Evolutionary conservation across 768 basidiomycete genomes (phyloP), one percentile per base, ranked within the genome.

Genomic region (Nidularia pulvinata): DNA sequence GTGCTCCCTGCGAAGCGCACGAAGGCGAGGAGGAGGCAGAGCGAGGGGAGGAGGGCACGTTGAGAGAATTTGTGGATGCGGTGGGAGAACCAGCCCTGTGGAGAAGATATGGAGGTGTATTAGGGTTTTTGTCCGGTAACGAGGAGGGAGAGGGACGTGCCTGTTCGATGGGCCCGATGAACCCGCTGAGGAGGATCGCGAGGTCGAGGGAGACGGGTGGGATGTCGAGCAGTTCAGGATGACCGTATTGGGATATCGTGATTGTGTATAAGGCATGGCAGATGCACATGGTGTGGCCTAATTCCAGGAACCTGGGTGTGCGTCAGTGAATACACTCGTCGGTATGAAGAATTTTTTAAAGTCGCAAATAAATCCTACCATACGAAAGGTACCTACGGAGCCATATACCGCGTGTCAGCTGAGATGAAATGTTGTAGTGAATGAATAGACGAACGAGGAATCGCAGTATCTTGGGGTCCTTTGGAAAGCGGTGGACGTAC

Each of bases 141-240:
- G 13, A 33, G 16, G 9, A 16, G n/a, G 13, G 4, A 25, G 35
- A 25, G 30, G 5, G 6, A 50, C 36, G 14, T 47, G 57, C 60
- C 52, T 58, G 57, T 42, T 57, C 61, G 32, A 61, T 58, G 2
- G 60, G 64, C 2, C 60, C 63, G 14, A 66, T 57, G 46, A 66
- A 55, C 3, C 63, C 65, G n/a, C 61, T 63, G 49, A 68, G 53
- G 7, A 65, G 5, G 5, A 68, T 57, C 10, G 64, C 56, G 2
- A 61, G 34, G 34, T 57, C 48, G 35, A 68, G 56, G 1, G 56
- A 56, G 9, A 39, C 32, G 4, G 65, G 62, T 2, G 53, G 46
- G 3, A 57, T 52, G 32, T 49, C 47, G 2, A 64, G 57, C 2
- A 58, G 32, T 19, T 57, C 37, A 1, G 56, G 56, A 16, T 53